Base-by-base conservation (phyloP, 306 rosid species). In the Medicago ruthenica region DNA sequence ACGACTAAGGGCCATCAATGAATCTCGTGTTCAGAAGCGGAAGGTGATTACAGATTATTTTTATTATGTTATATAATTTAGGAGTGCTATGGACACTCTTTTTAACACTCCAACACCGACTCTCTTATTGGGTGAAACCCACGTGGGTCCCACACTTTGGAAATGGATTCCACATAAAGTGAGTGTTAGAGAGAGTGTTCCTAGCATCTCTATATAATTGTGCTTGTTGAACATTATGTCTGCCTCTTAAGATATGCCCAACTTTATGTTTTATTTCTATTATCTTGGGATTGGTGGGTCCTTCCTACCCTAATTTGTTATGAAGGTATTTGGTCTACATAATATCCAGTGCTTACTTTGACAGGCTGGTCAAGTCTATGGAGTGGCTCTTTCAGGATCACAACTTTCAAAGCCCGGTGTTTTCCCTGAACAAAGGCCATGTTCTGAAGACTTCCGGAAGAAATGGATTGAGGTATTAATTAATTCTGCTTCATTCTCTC, bases 321-420 rank as follows among this genome's bases (percentile, higher is more conserved):
- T 73, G 81, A 70, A 71, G 79, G 70, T 65, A 67, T 67, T 67
- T 72, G 62, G 59, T 59, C 44, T 70, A 57, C 59, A 55, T 84
- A 42, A 37, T 75, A 34, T 34, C 37, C 37, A 59, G 51, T 61
- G 67, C 68, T 81, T 79, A 69, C 73, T 70, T 37, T 86, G 76
- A 81, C 92, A 93, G 98, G 98, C 97, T 80, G 98, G 98, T 84
- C 98, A 93, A 79, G 90, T 93, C 47, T 93, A 93, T 79, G 96
- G 96, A 10, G 89, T 86, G 63, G 91, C 96, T 67, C 98, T 93
- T 82, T 87, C 91, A 59, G 97, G 87, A 76, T 79, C 91, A 54
- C 91, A 87, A 36, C 88, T 93, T 67, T 82, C 90, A 15, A 93
- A 93, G 86, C 85, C 96, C 2, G 90, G 90, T 73, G 74, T 85